Conservation (phyloP, 169 alveolate species). For the Plasmodium reichenowi region DNA sequence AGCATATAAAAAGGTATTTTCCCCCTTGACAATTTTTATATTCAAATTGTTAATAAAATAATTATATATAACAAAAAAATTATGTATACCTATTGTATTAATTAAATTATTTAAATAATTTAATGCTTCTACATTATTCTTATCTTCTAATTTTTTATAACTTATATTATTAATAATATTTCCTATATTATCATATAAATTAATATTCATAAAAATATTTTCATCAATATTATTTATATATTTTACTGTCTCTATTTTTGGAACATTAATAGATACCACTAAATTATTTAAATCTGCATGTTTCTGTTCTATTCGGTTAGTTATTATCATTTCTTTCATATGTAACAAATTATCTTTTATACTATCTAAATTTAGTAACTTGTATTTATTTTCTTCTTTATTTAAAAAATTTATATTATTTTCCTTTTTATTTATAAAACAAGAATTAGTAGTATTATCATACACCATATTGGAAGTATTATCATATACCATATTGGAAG, state of each 20-base stretch:
- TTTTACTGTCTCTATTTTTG: slow-evolving; percentile 64
- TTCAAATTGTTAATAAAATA: slow-evolving; percentile 70
- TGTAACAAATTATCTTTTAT: not conserved
- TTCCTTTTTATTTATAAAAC: too few species aligned
- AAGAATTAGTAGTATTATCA: not conserved
- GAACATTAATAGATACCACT: slow-evolving; percentile 53
- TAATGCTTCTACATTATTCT: slow-evolving; percentile 69
- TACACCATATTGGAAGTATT: not conserved
- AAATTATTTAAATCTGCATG: not conserved
- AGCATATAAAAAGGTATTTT: slow-evolving; percentile 69
- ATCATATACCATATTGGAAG: not conserved
- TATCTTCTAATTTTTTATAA: slow-evolving; percentile 74
- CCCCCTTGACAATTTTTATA: slow-evolving; percentile 63
- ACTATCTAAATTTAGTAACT: not conserved
- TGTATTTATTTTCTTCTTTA: not conserved
- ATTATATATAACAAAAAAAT: slow-evolving; percentile 70
- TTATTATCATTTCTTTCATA: not conserved
- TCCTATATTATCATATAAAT: slow-evolving; percentile 73
- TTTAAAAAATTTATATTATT: too few species aligned
- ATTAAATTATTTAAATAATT: slow-evolving; percentile 42
- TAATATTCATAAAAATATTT: slow-evolving; percentile 74
- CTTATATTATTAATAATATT: slow-evolving; percentile 64
- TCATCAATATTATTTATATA: slow-evolving; percentile 75
- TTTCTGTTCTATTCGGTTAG: not conserved
- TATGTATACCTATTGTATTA: slow-evolving; percentile 62